phyloP scores from a whole-genome alignment of 2,329 filamentous ascomycete species.

The Sporothrix curviconia region DNA sequence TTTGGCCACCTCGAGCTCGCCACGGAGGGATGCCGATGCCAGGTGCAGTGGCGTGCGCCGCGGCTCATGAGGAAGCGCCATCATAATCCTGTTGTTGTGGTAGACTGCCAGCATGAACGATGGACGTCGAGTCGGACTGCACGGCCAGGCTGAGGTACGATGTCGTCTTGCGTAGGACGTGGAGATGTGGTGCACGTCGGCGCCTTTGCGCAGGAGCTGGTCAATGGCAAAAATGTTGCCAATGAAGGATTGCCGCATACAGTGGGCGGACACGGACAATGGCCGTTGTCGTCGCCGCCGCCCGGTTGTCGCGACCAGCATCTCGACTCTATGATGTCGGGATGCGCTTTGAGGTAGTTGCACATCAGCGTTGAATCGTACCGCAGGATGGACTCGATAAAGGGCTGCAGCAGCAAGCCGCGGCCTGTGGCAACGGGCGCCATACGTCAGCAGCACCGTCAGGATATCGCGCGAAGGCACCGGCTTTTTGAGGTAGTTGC shows the following conservation, averaged over 20 bases:
- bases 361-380: background rate
- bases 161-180: background rate
- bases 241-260: slow-evolving; percentile 7
- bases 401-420: background rate
- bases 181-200: slow-evolving; percentile 3
- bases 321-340: background rate
- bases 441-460: slow-evolving; percentile 4
- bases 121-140: background rate
- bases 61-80: slow-evolving; percentile 3
- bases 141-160: slow-evolving; percentile 3
- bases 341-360: background rate
- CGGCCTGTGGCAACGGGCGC: background rate
- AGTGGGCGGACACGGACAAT: slow-evolving; percentile 2
- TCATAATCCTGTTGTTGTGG: slow-evolving; percentile 5
- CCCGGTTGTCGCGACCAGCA: background rate
- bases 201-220: background rate
- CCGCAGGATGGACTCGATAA: slow-evolving; percentile 1
- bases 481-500: background rate
- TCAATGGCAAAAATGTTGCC: slow-evolving; percentile 8
- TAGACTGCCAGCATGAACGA: slow-evolving; percentile 11
- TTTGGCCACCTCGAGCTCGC: slow-evolving; percentile 38
- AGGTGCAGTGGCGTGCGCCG: slow-evolving; percentile 39
- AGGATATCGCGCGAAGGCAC: background rate
- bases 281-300: background rate
- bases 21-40: slow-evolving; percentile 36